Evolutionary conservation across 2,329 filamentous ascomycete species (phyloP), one percentile per base, ranked within the genome.

Genomic region (Exserohilum turcica): DNA sequence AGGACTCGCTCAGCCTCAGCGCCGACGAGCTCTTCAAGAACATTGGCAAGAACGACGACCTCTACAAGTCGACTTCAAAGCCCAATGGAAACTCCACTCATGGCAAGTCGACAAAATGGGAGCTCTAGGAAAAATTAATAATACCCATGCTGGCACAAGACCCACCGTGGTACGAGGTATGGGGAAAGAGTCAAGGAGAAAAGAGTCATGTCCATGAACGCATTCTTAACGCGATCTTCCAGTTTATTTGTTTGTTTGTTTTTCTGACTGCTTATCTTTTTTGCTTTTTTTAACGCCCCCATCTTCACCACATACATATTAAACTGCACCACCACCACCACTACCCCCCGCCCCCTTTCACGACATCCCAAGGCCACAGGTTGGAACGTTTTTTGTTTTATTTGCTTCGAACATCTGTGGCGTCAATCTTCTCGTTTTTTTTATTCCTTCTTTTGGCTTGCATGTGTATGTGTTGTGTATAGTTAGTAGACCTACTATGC

Each of bases 11-110:
- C 12, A 66, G 64, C 50, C 48, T 75, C 36, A 71, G 67, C 8
- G 73, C 65, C 6, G 73, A 74, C 37, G 73, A 75, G 58, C 65
- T 76, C 69, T 76, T 76, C 61, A 75, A 75, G 55, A 64, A 74
- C 63, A 76, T 76, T 27, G 53, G 53, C 31, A 52, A 52, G 18
- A 4, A 35, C 27, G 49, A 56, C 1, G 13, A 31, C 38, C 38
- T n/a, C n/a, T n/a, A n/a, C n/a, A n/a, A n/a, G n/a, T n/a, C n/a
- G n/a, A n/a, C n/a, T n/a, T n/a, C n/a, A n/a, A n/a, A 40, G 21
- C 5, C 38, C 38, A 24, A n/a, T n/a, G n/a, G 33, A 21, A 32
- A 43, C 16, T 13, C 42, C 31, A 39, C 53, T 5, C 9, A 19
- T 29, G 15, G 28, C 6, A 52, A 54, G 27, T 54, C 52, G 24